Evolutionary conservation across 2,329 filamentous ascomycete genomes (phyloP).

Genomic region (Atkinsonella texensis): DNA sequence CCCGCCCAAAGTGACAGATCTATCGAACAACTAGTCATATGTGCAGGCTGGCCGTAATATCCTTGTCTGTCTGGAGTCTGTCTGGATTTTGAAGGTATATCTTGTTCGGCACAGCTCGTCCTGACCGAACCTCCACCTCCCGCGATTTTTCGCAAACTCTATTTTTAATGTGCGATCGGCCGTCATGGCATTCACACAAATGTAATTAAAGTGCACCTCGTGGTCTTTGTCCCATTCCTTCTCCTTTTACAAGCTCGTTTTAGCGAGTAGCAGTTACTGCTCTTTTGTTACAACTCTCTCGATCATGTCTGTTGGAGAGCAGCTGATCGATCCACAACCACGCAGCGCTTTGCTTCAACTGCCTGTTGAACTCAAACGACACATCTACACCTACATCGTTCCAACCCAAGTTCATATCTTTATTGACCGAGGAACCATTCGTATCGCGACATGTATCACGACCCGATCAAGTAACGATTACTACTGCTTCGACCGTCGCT

Average conservation of each 20-base stretch:
- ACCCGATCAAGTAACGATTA: neutral
- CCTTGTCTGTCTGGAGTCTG: neutral
- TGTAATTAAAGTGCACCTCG: neutral
- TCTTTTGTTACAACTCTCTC: neutral
- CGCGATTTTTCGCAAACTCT: conserved; percentile 4
- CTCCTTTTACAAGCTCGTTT: neutral
- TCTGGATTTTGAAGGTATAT: neutral
- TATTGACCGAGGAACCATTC: neutral
- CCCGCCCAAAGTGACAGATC: neutral
- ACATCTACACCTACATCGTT: conserved; percentile 4
- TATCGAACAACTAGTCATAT: neutral
- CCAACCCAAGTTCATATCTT: conserved; percentile 2
- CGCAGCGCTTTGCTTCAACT: conserved; percentile 1
- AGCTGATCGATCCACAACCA: neutral
- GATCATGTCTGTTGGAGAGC: neutral
- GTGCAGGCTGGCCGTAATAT: neutral
- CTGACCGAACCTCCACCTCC: neutral
- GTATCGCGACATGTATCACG: conserved; percentile 5
- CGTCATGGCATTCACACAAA: neutral
- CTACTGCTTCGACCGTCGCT: conserved; percentile 8
- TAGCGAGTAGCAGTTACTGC: neutral
- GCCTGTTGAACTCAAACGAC: conserved; percentile 2
- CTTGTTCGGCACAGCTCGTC: neutral
- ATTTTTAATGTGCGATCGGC: neutral
- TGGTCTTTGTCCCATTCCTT: neutral